A percentile compares a stretch with the other conserved stretches of the same genome.
Conservation (phyloP, 176 grass and related monocot genomes). For the Oryza punctata region DNA sequence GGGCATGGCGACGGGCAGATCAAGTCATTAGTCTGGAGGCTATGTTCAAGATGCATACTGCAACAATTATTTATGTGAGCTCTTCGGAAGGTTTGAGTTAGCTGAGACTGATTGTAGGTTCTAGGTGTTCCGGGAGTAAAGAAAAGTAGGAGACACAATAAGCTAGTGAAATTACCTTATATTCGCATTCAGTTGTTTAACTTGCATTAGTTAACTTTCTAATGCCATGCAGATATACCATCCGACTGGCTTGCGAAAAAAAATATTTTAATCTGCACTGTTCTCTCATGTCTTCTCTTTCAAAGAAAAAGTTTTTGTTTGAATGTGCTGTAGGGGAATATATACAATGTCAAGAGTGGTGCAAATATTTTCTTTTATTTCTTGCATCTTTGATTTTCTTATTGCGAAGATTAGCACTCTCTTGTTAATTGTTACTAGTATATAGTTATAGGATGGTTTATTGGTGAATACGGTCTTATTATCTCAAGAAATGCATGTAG, state of each 20-base stretch:
- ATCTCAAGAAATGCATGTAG: neutral
- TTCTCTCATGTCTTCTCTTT: neutral
- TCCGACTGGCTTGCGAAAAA: neutral
- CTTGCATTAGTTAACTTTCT: neutral
- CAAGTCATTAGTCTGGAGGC: slow-evolving; percentile 36
- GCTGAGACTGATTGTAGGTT: slow-evolving; percentile 23
- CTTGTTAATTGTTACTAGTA: neutral
- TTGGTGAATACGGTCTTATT: no score
- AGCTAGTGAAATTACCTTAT: neutral
- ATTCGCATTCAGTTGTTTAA: neutral
- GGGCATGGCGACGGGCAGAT: slow-evolving; percentile 38
- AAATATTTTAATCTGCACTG: neutral
- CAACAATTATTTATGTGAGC: slow-evolving; percentile 15
- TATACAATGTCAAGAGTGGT: slow-evolving; percentile 4
- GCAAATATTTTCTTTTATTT: neutral
- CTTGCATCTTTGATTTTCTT: neutral
- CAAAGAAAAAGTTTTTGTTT: neutral
- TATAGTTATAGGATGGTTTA: slow-evolving; percentile 7
- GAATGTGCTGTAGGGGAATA: slow-evolving; percentile 1
- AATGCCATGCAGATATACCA: neutral
- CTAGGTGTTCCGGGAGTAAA: neutral
- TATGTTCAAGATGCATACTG: slow-evolving; percentile 46
- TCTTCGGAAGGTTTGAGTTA: slow-evolving; percentile 32
- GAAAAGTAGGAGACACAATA: neutral
- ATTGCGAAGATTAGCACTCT: neutral